Conservation (phyloP, 1,284 basidiomycete species). For the Ceratobasidium sp. region DNA sequence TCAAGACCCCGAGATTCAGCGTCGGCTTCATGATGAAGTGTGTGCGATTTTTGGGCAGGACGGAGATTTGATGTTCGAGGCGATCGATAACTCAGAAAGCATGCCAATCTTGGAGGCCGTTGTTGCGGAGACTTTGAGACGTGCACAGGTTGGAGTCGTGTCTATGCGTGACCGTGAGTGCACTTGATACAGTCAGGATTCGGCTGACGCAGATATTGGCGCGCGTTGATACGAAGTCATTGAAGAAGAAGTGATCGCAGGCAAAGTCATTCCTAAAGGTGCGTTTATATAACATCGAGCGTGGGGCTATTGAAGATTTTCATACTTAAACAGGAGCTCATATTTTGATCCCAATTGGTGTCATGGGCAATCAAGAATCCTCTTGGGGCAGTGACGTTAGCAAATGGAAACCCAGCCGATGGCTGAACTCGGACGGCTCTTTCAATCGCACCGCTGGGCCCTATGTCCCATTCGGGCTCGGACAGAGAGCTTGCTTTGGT, state of each 20-base stretch:
- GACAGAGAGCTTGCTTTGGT: conserved; percentile 56
- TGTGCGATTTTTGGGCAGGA: conserved; percentile 9
- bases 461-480: conserved; percentile 53
- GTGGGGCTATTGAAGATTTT: not conserved
- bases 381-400: conserved; percentile 16
- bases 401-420: conserved; percentile 51
- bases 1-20: conserved; percentile 17
- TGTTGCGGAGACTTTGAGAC: conserved; percentile 4
- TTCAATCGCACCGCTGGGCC: conserved; percentile 54
- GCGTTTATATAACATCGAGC: not conserved
- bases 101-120: conserved; percentile 30
- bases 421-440: conserved; percentile 52
- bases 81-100: conserved; percentile 2
- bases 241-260: conserved; percentile 16
- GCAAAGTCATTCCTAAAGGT: conserved; percentile 28
- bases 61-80: not conserved
- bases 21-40: conserved; percentile 22
- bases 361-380: conserved; percentile 1
- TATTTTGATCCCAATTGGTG: conserved; percentile 7
- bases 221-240: not conserved
- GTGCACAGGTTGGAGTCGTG: not conserved
- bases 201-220: too few relatives aligned
- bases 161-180: conserved; percentile 2
- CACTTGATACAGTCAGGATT: not conserved
- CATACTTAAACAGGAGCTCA: not conserved